These are phyloP conservation scores for Macrophomina phaseolina DNA, from an alignment of 2,329 filamentous ascomycete genomes.

Conservation along the genomic window DNA sequence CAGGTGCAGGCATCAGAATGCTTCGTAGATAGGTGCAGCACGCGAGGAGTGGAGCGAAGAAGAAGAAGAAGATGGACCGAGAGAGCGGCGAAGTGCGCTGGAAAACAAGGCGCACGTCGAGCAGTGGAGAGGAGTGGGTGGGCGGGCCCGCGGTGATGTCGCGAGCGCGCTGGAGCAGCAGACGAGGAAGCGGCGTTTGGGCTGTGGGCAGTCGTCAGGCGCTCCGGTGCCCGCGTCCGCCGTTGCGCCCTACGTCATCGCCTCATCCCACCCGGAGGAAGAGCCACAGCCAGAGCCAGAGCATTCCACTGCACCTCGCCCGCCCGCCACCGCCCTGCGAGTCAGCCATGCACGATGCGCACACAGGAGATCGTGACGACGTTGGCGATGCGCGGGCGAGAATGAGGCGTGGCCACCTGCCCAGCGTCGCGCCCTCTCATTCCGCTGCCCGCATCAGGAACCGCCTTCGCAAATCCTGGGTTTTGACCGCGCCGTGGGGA, in stretches of 20 bases:
- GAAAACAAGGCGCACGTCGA: background rate
- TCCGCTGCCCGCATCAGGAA: slow-evolving; percentile 1
- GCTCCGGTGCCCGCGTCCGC: background rate
- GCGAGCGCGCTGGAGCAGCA: background rate
- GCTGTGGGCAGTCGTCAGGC: slow-evolving; percentile 11
- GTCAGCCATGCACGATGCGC: slow-evolving; percentile 11
- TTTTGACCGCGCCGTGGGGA: background rate
- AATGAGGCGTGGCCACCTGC: slow-evolving; percentile 5
- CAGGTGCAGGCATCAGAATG: slow-evolving; percentile 1
- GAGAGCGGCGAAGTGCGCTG: slow-evolving; percentile 7
- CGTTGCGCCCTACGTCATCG: background rate
- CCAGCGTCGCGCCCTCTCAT: background rate
- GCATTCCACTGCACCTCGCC: background rate
- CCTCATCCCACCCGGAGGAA: no score
- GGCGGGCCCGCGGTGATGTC: slow-evolving; percentile 2
- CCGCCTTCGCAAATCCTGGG: slow-evolving; percentile 1
- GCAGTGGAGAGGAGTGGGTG: background rate
- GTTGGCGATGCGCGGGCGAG: background rate
- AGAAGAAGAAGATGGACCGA: background rate
- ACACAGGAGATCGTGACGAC: background rate
- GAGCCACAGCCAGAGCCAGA: background rate
- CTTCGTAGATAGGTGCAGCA: background rate
- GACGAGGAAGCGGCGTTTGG: background rate
- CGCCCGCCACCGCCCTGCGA: slow-evolving; percentile 4
- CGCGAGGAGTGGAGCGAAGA: background rate